Evolutionary conservation across 75 land plant species (phyloP).

Genomic region (Pinus taeda): DNA sequence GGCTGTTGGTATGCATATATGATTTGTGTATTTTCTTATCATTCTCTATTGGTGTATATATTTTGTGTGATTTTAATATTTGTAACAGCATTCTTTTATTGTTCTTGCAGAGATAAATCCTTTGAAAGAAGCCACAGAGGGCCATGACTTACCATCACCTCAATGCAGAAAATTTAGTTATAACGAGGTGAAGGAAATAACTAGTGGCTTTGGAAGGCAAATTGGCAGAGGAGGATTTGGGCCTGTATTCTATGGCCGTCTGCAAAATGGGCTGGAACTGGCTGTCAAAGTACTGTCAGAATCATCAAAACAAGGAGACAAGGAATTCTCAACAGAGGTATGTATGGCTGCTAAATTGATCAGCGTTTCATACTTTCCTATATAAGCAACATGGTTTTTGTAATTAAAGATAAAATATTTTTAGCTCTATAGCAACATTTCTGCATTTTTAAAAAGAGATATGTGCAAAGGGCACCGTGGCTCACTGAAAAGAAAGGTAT

Average conservation of each 20-base stretch:
- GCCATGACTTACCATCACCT: not conserved
- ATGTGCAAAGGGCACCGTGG: not conserved
- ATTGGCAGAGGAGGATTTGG: conserved; percentile 57
- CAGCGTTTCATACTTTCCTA: not conserved
- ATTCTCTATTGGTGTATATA: no score
- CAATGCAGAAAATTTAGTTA: conserved; percentile 15
- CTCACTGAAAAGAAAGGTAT: not conserved
- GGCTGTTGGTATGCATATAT: no score
- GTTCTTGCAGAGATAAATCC: not conserved
- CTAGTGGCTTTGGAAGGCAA: conserved; percentile 20
- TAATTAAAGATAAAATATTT: not conserved
- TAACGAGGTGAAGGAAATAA: conserved; percentile 24
- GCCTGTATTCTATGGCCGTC: conserved; percentile 31
- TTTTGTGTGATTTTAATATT: no score
- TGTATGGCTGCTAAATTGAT: not conserved
- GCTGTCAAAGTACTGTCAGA: conserved; percentile 43
- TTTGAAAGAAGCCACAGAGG: not conserved
- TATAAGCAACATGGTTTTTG: not conserved
- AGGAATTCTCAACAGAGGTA: conserved; percentile 41
- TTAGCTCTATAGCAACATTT: not conserved
- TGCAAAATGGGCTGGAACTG: conserved; percentile 27
- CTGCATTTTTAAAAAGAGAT: not conserved
- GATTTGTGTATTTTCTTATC: no score
- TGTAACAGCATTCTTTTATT: no score
- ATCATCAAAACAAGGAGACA: conserved; percentile 18